Conservation (phyloP, 805 yeast species). For the Yarrowia sp. region DNA sequence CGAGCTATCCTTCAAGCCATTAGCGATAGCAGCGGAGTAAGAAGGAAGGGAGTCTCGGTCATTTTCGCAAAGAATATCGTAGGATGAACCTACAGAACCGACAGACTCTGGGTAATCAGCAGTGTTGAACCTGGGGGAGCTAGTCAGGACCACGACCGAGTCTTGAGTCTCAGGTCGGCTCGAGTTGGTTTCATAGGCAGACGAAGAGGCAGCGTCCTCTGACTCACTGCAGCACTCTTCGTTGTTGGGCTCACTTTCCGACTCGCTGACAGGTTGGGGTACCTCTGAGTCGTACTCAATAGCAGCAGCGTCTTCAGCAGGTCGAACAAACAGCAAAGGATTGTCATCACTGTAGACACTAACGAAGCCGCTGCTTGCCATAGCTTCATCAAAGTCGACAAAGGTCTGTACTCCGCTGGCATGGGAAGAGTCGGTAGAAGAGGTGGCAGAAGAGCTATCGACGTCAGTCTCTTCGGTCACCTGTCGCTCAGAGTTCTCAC, state of each 20-base stretch:
- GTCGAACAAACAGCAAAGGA: neutral
- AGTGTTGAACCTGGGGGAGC: constrained; percentile 18
- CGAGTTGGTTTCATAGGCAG: constrained; percentile 9
- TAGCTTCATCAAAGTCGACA: constrained; percentile 4
- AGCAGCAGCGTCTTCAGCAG: neutral
- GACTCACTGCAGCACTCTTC: neutral
- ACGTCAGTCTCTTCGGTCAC: constrained; percentile 4
- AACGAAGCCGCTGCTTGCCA: constrained; percentile 1
- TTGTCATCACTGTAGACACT: neutral
- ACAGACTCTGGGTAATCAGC: constrained; percentile 19
- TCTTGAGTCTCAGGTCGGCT: constrained; percentile 5
- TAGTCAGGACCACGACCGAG: constrained; percentile 1
- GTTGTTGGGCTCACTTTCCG: neutral
- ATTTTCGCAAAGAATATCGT: neutral
- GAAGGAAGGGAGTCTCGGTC: constrained; percentile 9
- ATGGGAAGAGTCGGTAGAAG: neutral
- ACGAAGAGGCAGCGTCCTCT: neutral
- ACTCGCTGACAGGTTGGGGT: neutral
- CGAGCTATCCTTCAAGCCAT: neutral
- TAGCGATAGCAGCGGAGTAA: constrained; percentile 6
- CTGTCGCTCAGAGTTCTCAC: neutral
- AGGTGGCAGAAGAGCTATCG: neutral
- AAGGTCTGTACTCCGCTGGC: constrained; percentile 1
- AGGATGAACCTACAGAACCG: neutral
- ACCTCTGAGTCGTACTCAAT: constrained; percentile 4